Evolutionary conservation across 768 basidiomycete species (phyloP).

Genomic region (Strobilomyces confusus): DNA sequence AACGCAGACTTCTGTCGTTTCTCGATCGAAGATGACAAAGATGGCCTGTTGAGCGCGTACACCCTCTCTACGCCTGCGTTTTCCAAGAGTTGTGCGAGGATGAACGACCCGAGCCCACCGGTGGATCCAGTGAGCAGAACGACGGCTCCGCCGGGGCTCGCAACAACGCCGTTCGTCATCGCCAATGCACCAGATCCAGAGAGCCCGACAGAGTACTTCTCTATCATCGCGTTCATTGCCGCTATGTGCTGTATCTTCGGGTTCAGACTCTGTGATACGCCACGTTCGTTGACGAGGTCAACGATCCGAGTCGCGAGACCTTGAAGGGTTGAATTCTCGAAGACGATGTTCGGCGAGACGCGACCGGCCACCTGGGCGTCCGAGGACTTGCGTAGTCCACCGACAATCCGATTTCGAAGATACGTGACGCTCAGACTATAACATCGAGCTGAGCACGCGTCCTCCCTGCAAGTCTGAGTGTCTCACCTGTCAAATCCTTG

Average conservation of each 20-base stretch:
- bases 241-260: background rate
- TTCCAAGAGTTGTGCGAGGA: constrained; percentile 30
- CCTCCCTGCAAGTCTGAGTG: no score
- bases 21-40: constrained; percentile 4
- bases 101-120: constrained; percentile 39
- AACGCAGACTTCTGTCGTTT: constrained; percentile 34
- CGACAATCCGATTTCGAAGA: constrained; percentile 17
- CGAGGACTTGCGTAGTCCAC: constrained; percentile 23
- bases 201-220: constrained; percentile 31
- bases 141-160: background rate
- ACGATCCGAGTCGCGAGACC: background rate
- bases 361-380: constrained; percentile 19
- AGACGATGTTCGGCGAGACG: constrained; percentile 31
- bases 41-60: constrained; percentile 33
- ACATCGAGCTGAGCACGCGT: background rate
- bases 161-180: no score
- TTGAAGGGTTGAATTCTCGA: constrained; percentile 33
- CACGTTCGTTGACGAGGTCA: background rate
- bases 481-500: constrained; percentile 35
- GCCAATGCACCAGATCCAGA: background rate
- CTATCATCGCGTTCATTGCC: constrained; percentile 32
- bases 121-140: constrained; percentile 39
- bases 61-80: constrained; percentile 24
- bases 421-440: constrained; percentile 23
- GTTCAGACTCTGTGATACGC: background rate